Conservation (phyloP, 2,329 filamentous ascomycete genomes). For the Talaromyces funiculosus region DNA sequence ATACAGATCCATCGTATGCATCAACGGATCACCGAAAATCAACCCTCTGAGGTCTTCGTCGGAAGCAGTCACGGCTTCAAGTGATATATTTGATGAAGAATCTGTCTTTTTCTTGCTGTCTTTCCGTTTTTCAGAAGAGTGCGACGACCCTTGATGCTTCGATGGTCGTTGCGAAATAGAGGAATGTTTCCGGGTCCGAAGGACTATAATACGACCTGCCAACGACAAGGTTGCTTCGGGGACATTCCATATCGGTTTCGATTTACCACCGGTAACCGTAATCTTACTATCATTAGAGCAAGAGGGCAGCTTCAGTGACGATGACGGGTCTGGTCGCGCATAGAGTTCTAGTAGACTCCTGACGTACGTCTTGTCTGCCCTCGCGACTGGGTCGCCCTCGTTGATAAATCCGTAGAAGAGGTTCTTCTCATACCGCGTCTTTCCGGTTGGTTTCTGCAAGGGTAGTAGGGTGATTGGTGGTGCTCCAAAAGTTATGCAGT, state of each 20-base stretch:
- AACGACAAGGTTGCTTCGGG: slow-evolving; percentile 63
- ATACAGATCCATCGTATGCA: slow-evolving; percentile 76
- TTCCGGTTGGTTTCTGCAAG: slow-evolving; percentile 52
- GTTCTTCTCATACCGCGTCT: slow-evolving; percentile 53
- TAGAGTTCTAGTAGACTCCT: slow-evolving; percentile 67
- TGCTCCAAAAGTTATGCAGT: slow-evolving; percentile 81
- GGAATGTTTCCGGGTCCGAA: slow-evolving; percentile 38
- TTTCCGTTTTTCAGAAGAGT: background rate
- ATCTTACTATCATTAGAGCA: slow-evolving; percentile 1
- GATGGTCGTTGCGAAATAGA: too few species aligned
- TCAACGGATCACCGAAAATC: slow-evolving; percentile 75
- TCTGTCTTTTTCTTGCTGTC: slow-evolving; percentile 47
- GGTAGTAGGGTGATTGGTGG: slow-evolving; percentile 71
- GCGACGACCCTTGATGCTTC: slow-evolving; percentile 53
- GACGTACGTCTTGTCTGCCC: slow-evolving; percentile 73
- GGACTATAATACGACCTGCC: slow-evolving; percentile 62
- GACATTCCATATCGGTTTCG: slow-evolving; percentile 52
- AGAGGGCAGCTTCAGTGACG: background rate
- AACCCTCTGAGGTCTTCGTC: slow-evolving; percentile 64
- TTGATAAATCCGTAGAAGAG: slow-evolving; percentile 77
- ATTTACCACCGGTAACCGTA: background rate
- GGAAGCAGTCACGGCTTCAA: slow-evolving; percentile 33
- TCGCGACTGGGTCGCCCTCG: slow-evolving; percentile 73
- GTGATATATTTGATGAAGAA: slow-evolving; percentile 18
- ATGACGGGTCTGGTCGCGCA: slow-evolving; percentile 44